A percentile compares a stretch with the other conserved stretches of the same genome.
Conservation (phyloP, 768 basidiomycete genomes). For the Boletus coccyginus region DNA sequence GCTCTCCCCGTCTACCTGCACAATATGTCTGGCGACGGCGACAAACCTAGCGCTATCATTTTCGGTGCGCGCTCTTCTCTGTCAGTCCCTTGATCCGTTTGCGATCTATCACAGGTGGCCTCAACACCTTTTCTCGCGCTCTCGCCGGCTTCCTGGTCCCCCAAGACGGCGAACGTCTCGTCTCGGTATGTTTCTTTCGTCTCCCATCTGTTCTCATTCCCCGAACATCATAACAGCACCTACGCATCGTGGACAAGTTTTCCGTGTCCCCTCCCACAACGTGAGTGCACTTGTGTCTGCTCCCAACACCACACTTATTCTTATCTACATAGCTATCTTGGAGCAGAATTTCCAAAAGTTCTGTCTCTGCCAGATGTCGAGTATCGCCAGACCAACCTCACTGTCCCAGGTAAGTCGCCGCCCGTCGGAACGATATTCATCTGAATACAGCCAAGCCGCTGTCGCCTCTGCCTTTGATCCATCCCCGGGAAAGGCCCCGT, state of each 20-base stretch:
- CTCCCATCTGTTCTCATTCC: conserved; percentile 9
- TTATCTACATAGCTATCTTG: conserved; percentile 59
- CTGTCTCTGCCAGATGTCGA: conserved; percentile 69
- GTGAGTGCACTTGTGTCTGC: conserved; percentile 37
- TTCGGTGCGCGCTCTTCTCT: conserved; percentile 53
- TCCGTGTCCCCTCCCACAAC: conserved; percentile 74
- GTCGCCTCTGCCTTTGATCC: conserved; percentile 72
- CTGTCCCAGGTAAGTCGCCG: conserved; percentile 55
- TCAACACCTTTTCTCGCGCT: conserved; percentile 76
- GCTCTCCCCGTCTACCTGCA: conserved; percentile 6
- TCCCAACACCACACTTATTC: conserved; percentile 11
- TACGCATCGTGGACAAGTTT: conserved; percentile 73
- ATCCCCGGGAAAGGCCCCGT: conserved; percentile 63
- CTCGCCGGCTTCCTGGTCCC: conserved; percentile 70
- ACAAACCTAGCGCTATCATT: conserved; percentile 67
- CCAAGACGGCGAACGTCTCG: conserved; percentile 61
- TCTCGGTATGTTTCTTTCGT: conserved; percentile 52
- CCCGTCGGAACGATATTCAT: background rate
- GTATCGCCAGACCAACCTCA: conserved; percentile 81
- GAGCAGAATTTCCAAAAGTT: conserved; percentile 67
- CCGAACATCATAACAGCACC: conserved; percentile 40
- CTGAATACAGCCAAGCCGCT: conserved; percentile 44
- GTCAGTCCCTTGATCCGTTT: background rate
- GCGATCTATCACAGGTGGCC: conserved; percentile 52
- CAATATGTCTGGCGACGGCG: conserved; percentile 32